These are phyloP conservation scores for Andrographis paniculata DNA, from an alignment of 305 asterid species.

Conservation along the genomic window DNA sequence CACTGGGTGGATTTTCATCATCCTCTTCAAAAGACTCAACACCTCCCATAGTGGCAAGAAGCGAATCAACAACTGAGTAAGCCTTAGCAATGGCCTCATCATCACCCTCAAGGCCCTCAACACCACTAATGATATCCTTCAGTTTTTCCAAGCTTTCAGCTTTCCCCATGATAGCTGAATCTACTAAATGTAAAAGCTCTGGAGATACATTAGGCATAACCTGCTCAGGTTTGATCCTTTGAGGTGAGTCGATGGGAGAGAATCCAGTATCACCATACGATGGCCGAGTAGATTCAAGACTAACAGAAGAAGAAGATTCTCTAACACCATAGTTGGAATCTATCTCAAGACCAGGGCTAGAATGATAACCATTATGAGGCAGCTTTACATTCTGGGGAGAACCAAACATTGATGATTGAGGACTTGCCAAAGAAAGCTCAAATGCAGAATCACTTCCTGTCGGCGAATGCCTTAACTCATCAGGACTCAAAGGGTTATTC, in stretches of 20 bases:
- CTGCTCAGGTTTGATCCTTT: slow-evolving; percentile 49
- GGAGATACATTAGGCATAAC: slow-evolving; percentile 69
- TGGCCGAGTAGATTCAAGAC: slow-evolving; percentile 51
- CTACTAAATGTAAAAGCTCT: slow-evolving; percentile 96
- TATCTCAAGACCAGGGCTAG: slow-evolving; percentile 39
- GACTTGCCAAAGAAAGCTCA: slow-evolving; percentile 43
- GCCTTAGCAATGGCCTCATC: slow-evolving; percentile 65
- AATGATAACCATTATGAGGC: slow-evolving; percentile 24
- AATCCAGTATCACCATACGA: slow-evolving; percentile 41
- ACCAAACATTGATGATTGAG: slow-evolving; percentile 35
- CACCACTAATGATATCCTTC: slow-evolving; percentile 83
- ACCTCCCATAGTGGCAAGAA: slow-evolving; percentile 99
- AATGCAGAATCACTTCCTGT: slow-evolving; percentile 49
- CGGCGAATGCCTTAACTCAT: slow-evolving; percentile 37
- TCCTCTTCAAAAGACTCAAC: slow-evolving; percentile 94
- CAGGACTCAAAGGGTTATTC: slow-evolving; percentile 32
- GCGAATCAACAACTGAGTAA: slow-evolving; percentile 90
- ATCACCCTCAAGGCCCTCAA: slow-evolving; percentile 70
- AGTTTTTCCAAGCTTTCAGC: slow-evolving; percentile 80
- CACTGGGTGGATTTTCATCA: slow-evolving; percentile 94
- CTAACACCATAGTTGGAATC: slow-evolving; percentile 31
- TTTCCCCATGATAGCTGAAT: slow-evolving; percentile 98
- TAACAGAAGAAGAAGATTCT: slow-evolving; percentile 42
- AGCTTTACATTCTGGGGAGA: slow-evolving; percentile 40
- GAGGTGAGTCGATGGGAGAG: slow-evolving; percentile 64